Conservation (phyloP, 768 basidiomycete genomes). For the Hydnomerulius pinastri region DNA sequence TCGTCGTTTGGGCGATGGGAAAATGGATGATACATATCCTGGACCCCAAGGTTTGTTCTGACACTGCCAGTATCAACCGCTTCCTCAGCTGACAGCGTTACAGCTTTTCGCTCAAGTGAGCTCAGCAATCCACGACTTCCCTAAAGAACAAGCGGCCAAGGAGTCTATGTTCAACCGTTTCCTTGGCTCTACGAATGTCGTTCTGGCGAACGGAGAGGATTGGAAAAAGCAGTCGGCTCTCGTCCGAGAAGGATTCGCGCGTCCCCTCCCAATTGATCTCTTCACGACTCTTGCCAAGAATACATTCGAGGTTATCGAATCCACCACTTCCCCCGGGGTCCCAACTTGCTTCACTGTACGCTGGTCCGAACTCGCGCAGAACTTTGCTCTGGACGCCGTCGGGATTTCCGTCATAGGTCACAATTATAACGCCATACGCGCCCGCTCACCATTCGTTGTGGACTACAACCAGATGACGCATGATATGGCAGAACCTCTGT, state of each 20-base stretch:
- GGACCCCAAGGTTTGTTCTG: constrained; percentile 30
- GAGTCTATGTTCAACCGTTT: constrained; percentile 38
- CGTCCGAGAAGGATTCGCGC: constrained; percentile 36
- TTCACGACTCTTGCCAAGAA: constrained; percentile 33
- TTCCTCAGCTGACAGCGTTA: not conserved
- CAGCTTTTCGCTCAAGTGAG: constrained; percentile 16
- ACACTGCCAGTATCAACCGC: constrained; percentile 24
- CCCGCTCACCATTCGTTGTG: constrained; percentile 33
- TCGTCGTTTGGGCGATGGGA: constrained; percentile 41
- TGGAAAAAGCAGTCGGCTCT: constrained; percentile 39
- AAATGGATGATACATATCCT: constrained; percentile 44
- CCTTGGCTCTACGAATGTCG: constrained; percentile 35
- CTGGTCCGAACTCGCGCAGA: constrained; percentile 29
- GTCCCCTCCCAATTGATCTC: constrained; percentile 34
- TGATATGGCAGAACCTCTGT: constrained; percentile 33
- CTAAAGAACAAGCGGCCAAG: constrained; percentile 21
- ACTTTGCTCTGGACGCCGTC: constrained; percentile 38
- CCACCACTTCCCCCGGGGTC: constrained; percentile 14
- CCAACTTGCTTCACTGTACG: constrained; percentile 7
- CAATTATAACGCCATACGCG: constrained; percentile 34
- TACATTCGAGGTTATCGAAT: constrained; percentile 33
- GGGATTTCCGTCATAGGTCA: constrained; percentile 37
- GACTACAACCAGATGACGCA: constrained; percentile 39
- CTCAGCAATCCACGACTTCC: constrained; percentile 10
- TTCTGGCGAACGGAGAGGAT: constrained; percentile 38